Base-by-base conservation (phyloP, 225 moss, liverwort and hornwort species). In the Takakia lepidozioides region DNA sequence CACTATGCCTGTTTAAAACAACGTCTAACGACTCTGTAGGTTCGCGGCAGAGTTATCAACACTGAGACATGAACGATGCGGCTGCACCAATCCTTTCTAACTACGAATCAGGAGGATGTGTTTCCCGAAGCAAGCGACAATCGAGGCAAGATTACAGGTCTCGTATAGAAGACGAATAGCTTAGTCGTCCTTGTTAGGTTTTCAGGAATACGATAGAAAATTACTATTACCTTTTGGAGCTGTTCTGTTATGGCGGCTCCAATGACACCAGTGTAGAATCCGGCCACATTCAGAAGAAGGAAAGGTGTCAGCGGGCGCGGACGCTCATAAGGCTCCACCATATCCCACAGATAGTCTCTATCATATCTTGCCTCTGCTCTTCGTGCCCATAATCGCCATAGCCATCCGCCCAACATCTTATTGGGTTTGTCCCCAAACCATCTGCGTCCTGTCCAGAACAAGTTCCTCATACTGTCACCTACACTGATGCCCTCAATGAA, bases 231-330 rank as follows among this genome's bases (percentile, higher is more conserved):
- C 82, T 92, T 92, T 50, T 87, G 68, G 3, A 87, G 65, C 72
- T 92, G 84, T 55, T 93, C 92, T 37, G 83, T 85, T 43, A 93
- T 54, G 43, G 92, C 92, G 19, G 88, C 92, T 29, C 71, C 88
- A 26, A 88, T 70, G 15, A 93, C 71, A 27, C 88, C 92, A 0
- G 85, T 66, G 59, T 93, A 93, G 57, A 93, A 93, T 8, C 82
- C 92, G 27, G 41, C 55, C 6, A 66, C 32, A 27, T 93, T 93
- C 27, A 93, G 51, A 11, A 78, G 20, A 2, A 81, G 29, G 2
- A 93, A 71, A 46, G 92, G 85, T 55, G 43, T 27, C 10, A 88
- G 57, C 19, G 85, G 59, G 48, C 76, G 73, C 38, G 68, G 88
- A 27, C 69, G 88, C 61, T 77, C 68, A 39, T 86, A 93, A 14